phyloP scores from a whole-genome alignment of 257 asterid genomes.

The Voacanga thouarsii region DNA sequence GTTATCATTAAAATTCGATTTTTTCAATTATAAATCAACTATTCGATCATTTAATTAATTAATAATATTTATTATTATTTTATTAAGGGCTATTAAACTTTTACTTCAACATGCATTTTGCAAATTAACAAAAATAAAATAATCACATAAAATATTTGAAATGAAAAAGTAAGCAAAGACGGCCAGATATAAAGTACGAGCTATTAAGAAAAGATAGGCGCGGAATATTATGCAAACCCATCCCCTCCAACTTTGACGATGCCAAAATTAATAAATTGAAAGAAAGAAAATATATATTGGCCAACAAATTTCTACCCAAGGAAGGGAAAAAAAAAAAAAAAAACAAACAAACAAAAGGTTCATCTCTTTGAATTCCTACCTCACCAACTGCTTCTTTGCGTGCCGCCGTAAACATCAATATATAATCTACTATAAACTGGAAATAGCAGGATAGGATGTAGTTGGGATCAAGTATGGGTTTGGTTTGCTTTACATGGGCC shows the following conservation, averaged over 20 bases:
- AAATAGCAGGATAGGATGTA: too few relatives aligned
- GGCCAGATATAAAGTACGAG: background rate
- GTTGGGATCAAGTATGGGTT: too few relatives aligned
- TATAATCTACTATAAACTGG: background rate
- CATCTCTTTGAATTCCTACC: background rate
- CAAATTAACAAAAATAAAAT: too few relatives aligned
- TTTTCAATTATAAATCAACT: too few relatives aligned
- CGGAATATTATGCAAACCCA: slow-evolving; percentile 6
- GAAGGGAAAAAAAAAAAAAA: background rate
- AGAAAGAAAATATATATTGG: background rate
- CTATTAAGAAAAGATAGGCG: background rate
- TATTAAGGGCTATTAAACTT: too few relatives aligned
- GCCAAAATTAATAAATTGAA: background rate
- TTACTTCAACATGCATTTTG: too few relatives aligned
- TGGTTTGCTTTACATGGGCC: too few relatives aligned
- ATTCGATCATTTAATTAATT: too few relatives aligned
- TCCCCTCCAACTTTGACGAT: background rate
- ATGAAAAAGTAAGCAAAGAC: background rate
- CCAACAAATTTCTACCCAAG: background rate
- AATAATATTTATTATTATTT: too few relatives aligned
- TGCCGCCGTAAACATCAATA: background rate
- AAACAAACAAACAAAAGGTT: background rate
- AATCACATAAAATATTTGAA: too few relatives aligned
- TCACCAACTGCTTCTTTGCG: background rate
- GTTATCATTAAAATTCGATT: too few relatives aligned